Evolutionary conservation across 331 rosid genomes (phyloP).

Genomic region (Quercus phellos): DNA sequence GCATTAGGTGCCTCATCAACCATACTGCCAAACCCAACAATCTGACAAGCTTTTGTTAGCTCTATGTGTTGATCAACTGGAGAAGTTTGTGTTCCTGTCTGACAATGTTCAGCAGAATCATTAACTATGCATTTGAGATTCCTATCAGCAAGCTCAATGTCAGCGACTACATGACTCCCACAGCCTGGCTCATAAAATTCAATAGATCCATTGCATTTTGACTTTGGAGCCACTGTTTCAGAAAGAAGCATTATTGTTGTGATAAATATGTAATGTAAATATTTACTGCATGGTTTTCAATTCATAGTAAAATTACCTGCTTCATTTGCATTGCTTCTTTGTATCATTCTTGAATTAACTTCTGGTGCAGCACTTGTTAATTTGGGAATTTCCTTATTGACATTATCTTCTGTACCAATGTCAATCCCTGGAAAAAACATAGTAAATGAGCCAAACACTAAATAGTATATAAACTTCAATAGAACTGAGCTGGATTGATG

Average conservation of each 20-base stretch:
- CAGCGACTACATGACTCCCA: slow-evolving; percentile 40
- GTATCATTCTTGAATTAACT: slow-evolving; percentile 25
- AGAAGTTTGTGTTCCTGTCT: slow-evolving; percentile 32
- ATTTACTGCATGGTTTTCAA: slow-evolving; percentile 6
- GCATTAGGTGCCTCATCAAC: slow-evolving; percentile 23
- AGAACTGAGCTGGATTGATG: slow-evolving; percentile 20
- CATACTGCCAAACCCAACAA: slow-evolving; percentile 17
- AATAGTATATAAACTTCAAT: slow-evolving; percentile 13
- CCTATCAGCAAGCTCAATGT: slow-evolving; percentile 28
- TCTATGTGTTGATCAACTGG: slow-evolving; percentile 34
- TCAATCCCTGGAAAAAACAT: slow-evolving; percentile 38
- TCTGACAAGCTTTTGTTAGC: slow-evolving; percentile 21
- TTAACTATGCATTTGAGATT: slow-evolving; percentile 36
- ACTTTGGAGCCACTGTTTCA: slow-evolving; percentile 25
- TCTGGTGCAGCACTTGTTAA: slow-evolving; percentile 14
- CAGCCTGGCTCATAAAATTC: slow-evolving; percentile 30
- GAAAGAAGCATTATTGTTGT: slow-evolving; percentile 14
- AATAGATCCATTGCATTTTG: slow-evolving; percentile 21
- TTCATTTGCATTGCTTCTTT: slow-evolving; percentile 30
- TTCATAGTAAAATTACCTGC: slow-evolving; percentile 36
- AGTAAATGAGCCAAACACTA: slow-evolving; percentile 23
- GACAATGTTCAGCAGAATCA: slow-evolving; percentile 33
- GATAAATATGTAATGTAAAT: background rate
- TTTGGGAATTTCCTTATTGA: slow-evolving; percentile 25
- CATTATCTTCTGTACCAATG: slow-evolving; percentile 37